Conservation (phyloP, 768 basidiomycete species). For the Psilocybe subaeruginosa region DNA sequence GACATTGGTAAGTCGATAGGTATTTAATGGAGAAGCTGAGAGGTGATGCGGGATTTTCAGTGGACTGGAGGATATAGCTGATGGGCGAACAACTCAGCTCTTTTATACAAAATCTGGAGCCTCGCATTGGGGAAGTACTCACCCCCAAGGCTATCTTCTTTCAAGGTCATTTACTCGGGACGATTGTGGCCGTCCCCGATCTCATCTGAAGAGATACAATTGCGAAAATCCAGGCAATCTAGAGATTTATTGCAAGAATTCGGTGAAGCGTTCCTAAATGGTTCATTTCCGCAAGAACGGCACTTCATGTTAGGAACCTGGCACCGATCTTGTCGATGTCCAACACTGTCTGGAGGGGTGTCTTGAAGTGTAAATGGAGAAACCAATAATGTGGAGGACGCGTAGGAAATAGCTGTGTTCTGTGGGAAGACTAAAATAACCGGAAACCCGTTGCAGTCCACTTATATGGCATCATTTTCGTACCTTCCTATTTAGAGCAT, state of each 20-base stretch:
- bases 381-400: constrained; percentile 10
- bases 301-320: constrained; percentile 29
- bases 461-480: constrained; percentile 9
- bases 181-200: constrained; percentile 33
- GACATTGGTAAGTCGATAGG: constrained; percentile 17
- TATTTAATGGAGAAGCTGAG: constrained; percentile 12
- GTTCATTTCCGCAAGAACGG: constrained; percentile 32
- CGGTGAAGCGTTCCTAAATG: constrained; percentile 23
- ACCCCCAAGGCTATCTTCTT: not conserved
- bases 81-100: constrained; percentile 3
- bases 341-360: constrained; percentile 18
- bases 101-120: constrained; percentile 19
- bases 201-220: constrained; percentile 31
- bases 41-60: constrained; percentile 16
- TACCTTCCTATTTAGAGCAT: constrained; percentile 24
- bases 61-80: constrained; percentile 11
- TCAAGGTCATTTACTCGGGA: constrained; percentile 19
- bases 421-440: constrained; percentile 9
- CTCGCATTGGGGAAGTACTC: not conserved
- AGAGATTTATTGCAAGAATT: constrained; percentile 39
- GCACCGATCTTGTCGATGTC: constrained; percentile 28
- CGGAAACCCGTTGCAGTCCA: constrained; percentile 2
- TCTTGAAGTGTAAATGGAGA: constrained; percentile 27
- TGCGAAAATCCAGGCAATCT: constrained; percentile 34
- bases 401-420: constrained; percentile 8